phyloP scores from a whole-genome alignment of 306 rosid species.

The Chamaecrista fasciculata region DNA sequence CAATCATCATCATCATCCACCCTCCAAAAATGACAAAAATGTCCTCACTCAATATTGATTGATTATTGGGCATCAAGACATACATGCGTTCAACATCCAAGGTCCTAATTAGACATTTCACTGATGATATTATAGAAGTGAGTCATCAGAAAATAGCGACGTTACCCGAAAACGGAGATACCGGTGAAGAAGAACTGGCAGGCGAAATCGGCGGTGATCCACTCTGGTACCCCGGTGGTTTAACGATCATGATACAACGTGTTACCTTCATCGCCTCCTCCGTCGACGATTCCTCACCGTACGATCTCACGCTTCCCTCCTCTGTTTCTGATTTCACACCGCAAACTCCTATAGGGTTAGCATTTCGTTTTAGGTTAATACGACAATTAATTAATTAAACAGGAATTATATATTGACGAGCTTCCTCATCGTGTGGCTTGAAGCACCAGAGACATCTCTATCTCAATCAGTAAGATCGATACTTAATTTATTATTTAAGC shows the following conservation, averaged over 20 bases:
- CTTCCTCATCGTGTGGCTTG: background rate
- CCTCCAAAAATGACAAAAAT: slow-evolving; percentile 30
- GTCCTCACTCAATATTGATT: slow-evolving; percentile 29
- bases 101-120: background rate
- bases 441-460: background rate
- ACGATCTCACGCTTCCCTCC: slow-evolving; percentile 47
- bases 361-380: background rate
- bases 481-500: too few relatives aligned
- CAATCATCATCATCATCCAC: background rate
- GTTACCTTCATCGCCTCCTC: slow-evolving; percentile 56
- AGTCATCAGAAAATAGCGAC: slow-evolving; percentile 19
- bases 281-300: slow-evolving; percentile 41
- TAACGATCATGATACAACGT: slow-evolving; percentile 81
- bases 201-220: slow-evolving; percentile 76
- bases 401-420: background rate
- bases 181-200: slow-evolving; percentile 74
- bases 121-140: too few relatives aligned
- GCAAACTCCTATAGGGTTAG: background rate
- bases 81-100: background rate
- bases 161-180: slow-evolving; percentile 83
- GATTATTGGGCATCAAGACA: slow-evolving; percentile 1
- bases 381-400: background rate
- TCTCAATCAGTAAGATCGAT: background rate
- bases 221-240: slow-evolving; percentile 66
- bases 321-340: slow-evolving; percentile 41